Evolutionary conservation across 1,284 basidiomycete genomes (phyloP).

Genomic region (Trametes versicolor): DNA sequence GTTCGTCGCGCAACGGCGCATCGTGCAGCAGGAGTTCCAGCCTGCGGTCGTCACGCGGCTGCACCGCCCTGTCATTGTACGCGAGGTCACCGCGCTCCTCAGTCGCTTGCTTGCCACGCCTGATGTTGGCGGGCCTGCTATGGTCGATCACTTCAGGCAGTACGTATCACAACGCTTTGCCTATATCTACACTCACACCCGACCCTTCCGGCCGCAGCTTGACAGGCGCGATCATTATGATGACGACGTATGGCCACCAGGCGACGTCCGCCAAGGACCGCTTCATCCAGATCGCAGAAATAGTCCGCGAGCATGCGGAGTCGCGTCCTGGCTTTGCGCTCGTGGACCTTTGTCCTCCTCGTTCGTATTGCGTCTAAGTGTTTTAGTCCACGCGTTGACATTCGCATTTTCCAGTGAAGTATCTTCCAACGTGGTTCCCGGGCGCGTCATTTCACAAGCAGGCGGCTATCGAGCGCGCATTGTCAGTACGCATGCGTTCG

Average conservation of each 20-base stretch:
- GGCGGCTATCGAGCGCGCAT: conserved; percentile 8
- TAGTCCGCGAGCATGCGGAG: conserved; percentile 23
- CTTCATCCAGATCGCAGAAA: conserved; percentile 27
- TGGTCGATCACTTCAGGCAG: conserved; percentile 12
- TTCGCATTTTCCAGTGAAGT: conserved; percentile 23
- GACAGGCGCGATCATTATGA: conserved; percentile 30
- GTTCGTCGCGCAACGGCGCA: conserved; percentile 18
- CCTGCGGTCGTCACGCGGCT: conserved; percentile 16
- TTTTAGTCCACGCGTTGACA: not conserved
- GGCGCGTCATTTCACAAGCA: conserved; percentile 26
- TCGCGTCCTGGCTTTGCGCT: conserved; percentile 27
- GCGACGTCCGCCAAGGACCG: conserved; percentile 20
- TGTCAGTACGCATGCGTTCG: conserved; percentile 17
- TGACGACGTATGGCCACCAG: conserved; percentile 28
- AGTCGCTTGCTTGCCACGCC: conserved; percentile 7
- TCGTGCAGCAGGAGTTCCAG: conserved; percentile 25
- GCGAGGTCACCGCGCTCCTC: conserved; percentile 11
- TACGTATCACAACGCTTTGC: too few species aligned
- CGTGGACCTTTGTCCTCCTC: conserved; percentile 33
- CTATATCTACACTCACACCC: too few species aligned
- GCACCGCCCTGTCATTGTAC: conserved; percentile 8
- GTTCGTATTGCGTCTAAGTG: conserved; percentile 1
- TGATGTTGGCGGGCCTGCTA: conserved; percentile 8
- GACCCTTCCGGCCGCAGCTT: conserved; percentile 19
- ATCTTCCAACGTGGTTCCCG: conserved; percentile 34